phyloP scores from a whole-genome alignment of 2,329 filamentous ascomycete genomes.

The Pseudocercospora eumusae region DNA sequence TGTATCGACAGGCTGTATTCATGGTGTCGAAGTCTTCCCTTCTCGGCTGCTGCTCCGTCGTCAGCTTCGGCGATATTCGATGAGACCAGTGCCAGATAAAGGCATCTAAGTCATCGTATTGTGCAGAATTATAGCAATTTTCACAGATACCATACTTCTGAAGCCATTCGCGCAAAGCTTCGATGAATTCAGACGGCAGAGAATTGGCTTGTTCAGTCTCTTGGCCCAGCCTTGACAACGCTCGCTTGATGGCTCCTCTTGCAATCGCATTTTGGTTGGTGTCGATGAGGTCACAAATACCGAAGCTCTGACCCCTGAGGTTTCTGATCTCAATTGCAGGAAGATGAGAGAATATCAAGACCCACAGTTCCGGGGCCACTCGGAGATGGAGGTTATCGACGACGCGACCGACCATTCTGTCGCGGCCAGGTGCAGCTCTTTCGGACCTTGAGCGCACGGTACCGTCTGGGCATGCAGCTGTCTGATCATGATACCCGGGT shows the following conservation, averaged over 20 bases:
- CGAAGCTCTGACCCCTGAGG: neutral
- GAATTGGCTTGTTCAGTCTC: neutral
- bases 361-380: too few relatives aligned
- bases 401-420: too few relatives aligned
- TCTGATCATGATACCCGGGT: too few relatives aligned
- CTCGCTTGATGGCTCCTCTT: neutral
- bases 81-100: neutral
- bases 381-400: too few relatives aligned
- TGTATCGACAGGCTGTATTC: neutral
- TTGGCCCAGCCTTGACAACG: neutral
- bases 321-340: neutral
- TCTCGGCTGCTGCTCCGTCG: neutral
- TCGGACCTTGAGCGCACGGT: too few relatives aligned
- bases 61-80: neutral
- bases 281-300: neutral
- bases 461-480: too few relatives aligned
- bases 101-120: neutral
- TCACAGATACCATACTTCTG: neutral
- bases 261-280: neutral
- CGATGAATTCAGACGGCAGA: neutral
- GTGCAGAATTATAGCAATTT: neutral
- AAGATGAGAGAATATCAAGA: too few relatives aligned
- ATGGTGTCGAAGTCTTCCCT: neutral
- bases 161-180: neutral
- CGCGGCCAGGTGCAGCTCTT: too few relatives aligned